Conservation (phyloP, 2,329 filamentous ascomycete species). For the Xylaria sp. region DNA sequence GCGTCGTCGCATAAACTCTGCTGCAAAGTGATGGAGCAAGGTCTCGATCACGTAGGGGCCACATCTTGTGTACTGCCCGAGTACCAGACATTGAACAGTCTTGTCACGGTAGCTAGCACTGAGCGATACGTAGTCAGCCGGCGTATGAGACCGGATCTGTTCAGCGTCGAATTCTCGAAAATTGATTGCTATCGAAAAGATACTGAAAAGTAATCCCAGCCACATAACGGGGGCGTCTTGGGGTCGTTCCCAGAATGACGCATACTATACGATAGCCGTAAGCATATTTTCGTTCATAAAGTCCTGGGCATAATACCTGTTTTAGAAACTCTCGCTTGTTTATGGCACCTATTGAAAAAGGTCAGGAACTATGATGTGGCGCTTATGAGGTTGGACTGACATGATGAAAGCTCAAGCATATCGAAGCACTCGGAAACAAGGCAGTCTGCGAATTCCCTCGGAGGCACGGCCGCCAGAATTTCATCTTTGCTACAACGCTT, state of each 20-base stretch:
- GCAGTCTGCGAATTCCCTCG: slow-evolving; percentile 49
- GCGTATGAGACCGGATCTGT: slow-evolving; percentile 4
- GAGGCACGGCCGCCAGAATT: slow-evolving; percentile 51
- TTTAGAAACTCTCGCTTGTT: slow-evolving; percentile 47
- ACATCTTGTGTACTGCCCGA: slow-evolving; percentile 56
- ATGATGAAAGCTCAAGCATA: slow-evolving; percentile 46
- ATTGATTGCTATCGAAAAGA: slow-evolving; percentile 55
- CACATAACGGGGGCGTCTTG: slow-evolving; percentile 54
- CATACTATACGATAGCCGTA: slow-evolving; percentile 51
- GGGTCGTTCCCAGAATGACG: slow-evolving; percentile 57
- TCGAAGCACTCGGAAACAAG: slow-evolving; percentile 54
- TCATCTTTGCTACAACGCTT: slow-evolving; percentile 45
- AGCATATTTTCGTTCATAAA: slow-evolving; percentile 18
- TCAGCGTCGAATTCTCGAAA: slow-evolving; percentile 37
- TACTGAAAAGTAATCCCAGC: slow-evolving; percentile 60
- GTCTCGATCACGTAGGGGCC: slow-evolving; percentile 57
- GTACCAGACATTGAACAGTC: slow-evolving; percentile 52
- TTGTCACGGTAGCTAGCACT: slow-evolving; percentile 44
- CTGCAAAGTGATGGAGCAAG: slow-evolving; percentile 50
- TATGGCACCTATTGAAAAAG: slow-evolving; percentile 39
- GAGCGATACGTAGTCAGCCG: slow-evolving; percentile 24
- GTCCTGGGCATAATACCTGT: slow-evolving; percentile 37
- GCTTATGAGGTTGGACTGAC: slow-evolving; percentile 27
- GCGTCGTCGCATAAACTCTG: slow-evolving; percentile 47
- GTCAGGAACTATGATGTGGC: slow-evolving; percentile 9